Base-by-base conservation (phyloP, 1,284 basidiomycete genomes). In the Athelia psychrophila region DNA sequence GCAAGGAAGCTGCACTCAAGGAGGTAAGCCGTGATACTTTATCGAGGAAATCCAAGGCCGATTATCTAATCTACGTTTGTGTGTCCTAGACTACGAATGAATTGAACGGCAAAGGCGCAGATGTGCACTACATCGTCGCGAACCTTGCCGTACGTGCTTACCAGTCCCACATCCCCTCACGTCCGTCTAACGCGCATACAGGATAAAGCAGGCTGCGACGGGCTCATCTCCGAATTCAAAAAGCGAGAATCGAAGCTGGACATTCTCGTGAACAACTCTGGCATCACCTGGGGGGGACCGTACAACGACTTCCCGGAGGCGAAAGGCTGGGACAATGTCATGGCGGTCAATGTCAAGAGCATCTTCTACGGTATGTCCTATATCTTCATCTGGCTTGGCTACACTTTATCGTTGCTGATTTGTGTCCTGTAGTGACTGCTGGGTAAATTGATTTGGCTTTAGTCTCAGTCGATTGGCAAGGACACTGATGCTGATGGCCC, bases 271-370 rank as follows among this genome's bases (percentile, higher is more conserved):
- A 93, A 93, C 67, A 93, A 92, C 66, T 86, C 86, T 9, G 89
- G 88, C 9, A 81, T 83, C 19, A 82, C 88, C 10, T 93, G 91
- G 91, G 92, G 91, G 18, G 86, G 85, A 2, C 78, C 83, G 1
- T 88, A 80, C 64, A 73, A 81, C 20, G 78, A 88, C 60, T 85
- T 92, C 56, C 90, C 91, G 0, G 87, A 89, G 64, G 80, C 81
- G 55, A 84, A 81, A 55, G 92, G 93, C 1, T 95, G 93, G 93
- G 91, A 95, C 61, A 83, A 86, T 32, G 73, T 93, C 32, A 80
- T 92, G 66, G 80, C 81, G 16, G 77, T 91, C 48, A 93, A 93
- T 59, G 85, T 92, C 46, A 93, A 93, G 73, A 83, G 84, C 56
- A 75, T 88, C 35, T 93, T 90, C 61, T 93, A 91, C 67, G 74